These are phyloP conservation scores for Ganoderma boninense DNA, from an alignment of 1,284 basidiomycete species.

Conservation along the genomic window DNA sequence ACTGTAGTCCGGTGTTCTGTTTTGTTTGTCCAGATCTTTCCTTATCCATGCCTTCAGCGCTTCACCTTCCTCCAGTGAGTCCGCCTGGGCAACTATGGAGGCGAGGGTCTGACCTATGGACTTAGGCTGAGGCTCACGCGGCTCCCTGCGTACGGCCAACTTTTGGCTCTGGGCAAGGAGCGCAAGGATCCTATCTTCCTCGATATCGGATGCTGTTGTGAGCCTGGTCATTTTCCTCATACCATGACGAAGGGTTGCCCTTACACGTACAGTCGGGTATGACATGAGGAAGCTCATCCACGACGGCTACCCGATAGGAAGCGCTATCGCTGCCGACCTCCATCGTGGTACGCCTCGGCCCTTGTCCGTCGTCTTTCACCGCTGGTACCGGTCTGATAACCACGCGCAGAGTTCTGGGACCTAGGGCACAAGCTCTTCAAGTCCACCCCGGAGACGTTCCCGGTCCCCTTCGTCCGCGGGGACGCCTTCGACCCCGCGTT, in stretches of 20 bases:
- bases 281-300: conserved; percentile 8
- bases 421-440: conserved; percentile 42
- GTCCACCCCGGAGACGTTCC: conserved; percentile 46
- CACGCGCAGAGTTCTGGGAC: conserved; percentile 38
- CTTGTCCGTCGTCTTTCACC: conserved; percentile 15
- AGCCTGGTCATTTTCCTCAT: conserved; percentile 25
- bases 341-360: conserved; percentile 14
- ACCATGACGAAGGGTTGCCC: neutral
- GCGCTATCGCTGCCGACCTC: conserved; percentile 39
- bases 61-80: conserved; percentile 16
- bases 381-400: conserved; percentile 28
- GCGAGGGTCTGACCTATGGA: neutral
- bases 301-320: conserved; percentile 37
- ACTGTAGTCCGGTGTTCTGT: neutral
- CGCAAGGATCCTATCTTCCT: conserved; percentile 10
- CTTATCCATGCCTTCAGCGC: conserved; percentile 11
- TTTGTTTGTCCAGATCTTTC: neutral
- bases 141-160: conserved; percentile 8
- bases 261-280: neutral
- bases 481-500: conserved; percentile 49
- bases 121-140: conserved; percentile 5
- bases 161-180: conserved; percentile 11
- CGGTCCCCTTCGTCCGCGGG: conserved; percentile 51
- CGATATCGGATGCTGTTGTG: conserved; percentile 18
- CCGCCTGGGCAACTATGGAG: neutral